Conservation (phyloP, 176 grass and related monocot genomes). For the Typha latifolia region DNA sequence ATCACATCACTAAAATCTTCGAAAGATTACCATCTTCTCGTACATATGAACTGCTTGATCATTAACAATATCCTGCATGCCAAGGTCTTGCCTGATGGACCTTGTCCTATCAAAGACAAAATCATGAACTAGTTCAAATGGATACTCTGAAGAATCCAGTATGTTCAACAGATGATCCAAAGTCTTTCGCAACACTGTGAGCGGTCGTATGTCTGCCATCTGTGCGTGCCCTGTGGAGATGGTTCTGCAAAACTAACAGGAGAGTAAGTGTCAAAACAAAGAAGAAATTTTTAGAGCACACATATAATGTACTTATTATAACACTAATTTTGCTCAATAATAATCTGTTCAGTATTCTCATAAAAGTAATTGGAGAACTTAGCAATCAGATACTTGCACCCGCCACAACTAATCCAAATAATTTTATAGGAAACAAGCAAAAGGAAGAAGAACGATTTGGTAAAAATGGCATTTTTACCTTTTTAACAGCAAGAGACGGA, state of each 20-base stretch:
- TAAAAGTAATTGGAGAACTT: no score
- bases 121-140: conserved; percentile 79
- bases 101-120: conserved; percentile 94
- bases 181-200: conserved; percentile 54
- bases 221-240: conserved; percentile 40
- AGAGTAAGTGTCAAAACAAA: conserved; percentile 31
- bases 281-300: conserved; percentile 3
- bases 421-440: no score
- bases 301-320: no score
- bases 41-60: conserved; percentile 69
- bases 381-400: no score
- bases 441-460: neutral
- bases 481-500: conserved; percentile 65
- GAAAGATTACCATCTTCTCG: conserved; percentile 70
- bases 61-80: conserved; percentile 68
- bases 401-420: no score
- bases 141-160: conserved; percentile 41
- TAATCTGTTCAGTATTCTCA: no score
- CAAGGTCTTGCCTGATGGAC: conserved; percentile 78
- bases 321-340: no score
- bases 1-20: conserved; percentile 6
- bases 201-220: conserved; percentile 59
- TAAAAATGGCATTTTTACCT: conserved; percentile 31
- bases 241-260: conserved; percentile 89
- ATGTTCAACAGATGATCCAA: conserved; percentile 65